These are phyloP conservation scores for Helminthosporium solani DNA, from an alignment of 2,329 filamentous ascomycete species.

Conservation along the genomic window DNA sequence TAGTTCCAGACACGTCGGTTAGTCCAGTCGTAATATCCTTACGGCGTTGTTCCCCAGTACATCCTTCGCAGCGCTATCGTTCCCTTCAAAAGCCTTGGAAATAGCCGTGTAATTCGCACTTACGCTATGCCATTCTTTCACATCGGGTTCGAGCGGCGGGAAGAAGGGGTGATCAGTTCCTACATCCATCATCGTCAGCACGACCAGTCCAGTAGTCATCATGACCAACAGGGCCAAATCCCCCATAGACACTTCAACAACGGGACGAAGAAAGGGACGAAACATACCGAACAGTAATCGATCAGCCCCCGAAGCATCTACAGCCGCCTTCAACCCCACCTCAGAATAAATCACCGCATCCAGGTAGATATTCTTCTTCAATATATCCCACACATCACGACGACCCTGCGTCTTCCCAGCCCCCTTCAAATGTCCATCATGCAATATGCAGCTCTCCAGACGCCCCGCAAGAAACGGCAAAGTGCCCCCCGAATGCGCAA, in stretches of 20 bases:
- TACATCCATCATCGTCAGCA: slow-evolving; percentile 10
- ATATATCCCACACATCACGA: slow-evolving; percentile 63
- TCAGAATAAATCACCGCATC: slow-evolving; percentile 84
- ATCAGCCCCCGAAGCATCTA: slow-evolving; percentile 66
- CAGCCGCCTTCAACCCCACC: slow-evolving; percentile 69
- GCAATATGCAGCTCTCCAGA: slow-evolving; percentile 82
- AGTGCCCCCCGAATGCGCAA: slow-evolving; percentile 87
- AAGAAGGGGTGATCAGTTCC: slow-evolving; percentile 83
- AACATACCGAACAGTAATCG: slow-evolving; percentile 69
- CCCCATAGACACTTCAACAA: too few species aligned
- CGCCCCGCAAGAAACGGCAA: slow-evolving; percentile 84
- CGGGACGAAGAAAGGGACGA: neutral
- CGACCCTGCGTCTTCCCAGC: slow-evolving; percentile 60
- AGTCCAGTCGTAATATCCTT: slow-evolving; percentile 47
- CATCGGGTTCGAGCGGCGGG: slow-evolving; percentile 66
- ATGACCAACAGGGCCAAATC: too few species aligned
- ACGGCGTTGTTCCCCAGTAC: slow-evolving; percentile 64
- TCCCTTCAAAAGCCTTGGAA: slow-evolving; percentile 50
- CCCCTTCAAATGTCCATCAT: slow-evolving; percentile 73
- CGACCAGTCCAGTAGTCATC: too few species aligned
- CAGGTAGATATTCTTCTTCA: slow-evolving; percentile 77
- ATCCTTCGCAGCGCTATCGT: slow-evolving; percentile 50
- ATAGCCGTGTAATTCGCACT: slow-evolving; percentile 60
- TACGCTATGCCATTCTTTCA: slow-evolving; percentile 70
- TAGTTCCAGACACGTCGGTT: too few species aligned